These are phyloP conservation scores for Solanum chiquidenum DNA, from an alignment of 257 asterid genomes.

Conservation along the genomic window DNA sequence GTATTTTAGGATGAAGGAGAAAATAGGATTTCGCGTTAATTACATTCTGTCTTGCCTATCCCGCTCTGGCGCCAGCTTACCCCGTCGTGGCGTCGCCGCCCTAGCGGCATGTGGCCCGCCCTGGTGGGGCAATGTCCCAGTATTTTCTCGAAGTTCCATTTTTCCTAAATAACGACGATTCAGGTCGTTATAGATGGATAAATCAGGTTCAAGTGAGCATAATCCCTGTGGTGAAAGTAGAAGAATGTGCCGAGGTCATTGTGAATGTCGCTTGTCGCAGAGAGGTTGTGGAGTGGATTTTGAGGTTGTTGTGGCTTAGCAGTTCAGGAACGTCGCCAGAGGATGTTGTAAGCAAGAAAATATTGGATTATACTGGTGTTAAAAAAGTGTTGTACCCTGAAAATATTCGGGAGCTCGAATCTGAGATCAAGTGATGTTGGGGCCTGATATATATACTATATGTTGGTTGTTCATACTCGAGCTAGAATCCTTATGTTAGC, in stretches of 20 bases:
- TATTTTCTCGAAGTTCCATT: too few relatives aligned
- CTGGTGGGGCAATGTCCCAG: too few relatives aligned
- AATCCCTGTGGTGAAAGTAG: conserved; percentile 28
- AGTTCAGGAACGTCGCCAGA: conserved; percentile 11
- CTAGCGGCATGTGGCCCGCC: too few relatives aligned
- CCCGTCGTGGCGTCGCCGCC: too few relatives aligned
- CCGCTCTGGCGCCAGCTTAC: too few relatives aligned
- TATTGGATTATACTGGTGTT: conserved; percentile 29
- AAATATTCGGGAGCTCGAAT: background rate
- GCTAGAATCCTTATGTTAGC: too few relatives aligned
- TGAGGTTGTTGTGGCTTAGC: conserved; percentile 19
- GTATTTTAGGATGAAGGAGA: too few relatives aligned
- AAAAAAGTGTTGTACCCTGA: conserved; percentile 40
- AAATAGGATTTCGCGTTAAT: too few relatives aligned
- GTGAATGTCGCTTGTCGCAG: conserved; percentile 39
- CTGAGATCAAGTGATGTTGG: background rate
- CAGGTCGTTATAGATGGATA: background rate
- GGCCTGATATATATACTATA: background rate
- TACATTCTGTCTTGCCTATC: too few relatives aligned
- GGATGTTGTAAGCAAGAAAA: conserved; percentile 31
- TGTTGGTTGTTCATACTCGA: too few relatives aligned
- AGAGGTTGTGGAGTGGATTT: conserved; percentile 40
- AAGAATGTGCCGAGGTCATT: conserved; percentile 37
- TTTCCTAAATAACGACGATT: too few relatives aligned
- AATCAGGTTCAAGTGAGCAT: background rate